A percentile compares a stretch with the other conserved stretches of the same genome.
phyloP scores from a whole-genome alignment of 306 rosid genomes.

The Cucurbita pepo region DNA sequence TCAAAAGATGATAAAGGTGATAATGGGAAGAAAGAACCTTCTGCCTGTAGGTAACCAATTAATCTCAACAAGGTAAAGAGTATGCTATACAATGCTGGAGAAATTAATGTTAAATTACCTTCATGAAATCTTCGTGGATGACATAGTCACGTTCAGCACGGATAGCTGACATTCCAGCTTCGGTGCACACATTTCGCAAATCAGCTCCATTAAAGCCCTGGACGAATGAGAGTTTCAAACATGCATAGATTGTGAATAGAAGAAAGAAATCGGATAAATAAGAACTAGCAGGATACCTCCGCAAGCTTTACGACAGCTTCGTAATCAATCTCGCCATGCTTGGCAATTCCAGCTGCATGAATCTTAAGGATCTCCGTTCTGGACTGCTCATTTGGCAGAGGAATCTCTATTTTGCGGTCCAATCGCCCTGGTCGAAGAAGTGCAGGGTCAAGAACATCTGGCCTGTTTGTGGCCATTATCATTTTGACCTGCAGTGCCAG shows the following conservation, averaged over 20 bases:
- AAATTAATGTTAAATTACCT: constrained; percentile 21
- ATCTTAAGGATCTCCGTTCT: constrained; percentile 92
- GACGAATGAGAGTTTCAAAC: background rate
- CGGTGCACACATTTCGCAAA: constrained; percentile 88
- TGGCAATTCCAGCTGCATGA: constrained; percentile 98
- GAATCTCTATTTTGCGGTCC: constrained; percentile 94
- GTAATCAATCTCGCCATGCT: constrained; percentile 92
- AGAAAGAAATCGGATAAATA: background rate
- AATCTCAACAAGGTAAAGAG: background rate
- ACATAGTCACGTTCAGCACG: constrained; percentile 97
- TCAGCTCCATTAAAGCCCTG: constrained; percentile 98
- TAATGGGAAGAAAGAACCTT: background rate
- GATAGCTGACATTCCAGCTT: constrained; percentile 97
- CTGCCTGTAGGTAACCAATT: background rate
- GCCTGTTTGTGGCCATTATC: constrained; percentile 95
- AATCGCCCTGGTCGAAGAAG: constrained; percentile 93
- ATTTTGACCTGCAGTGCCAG: constrained; percentile 64
- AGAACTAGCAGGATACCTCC: constrained; percentile 34
- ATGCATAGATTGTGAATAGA: background rate
- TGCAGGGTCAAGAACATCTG: constrained; percentile 94
- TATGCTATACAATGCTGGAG: background rate
- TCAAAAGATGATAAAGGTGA: background rate
- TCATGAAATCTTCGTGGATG: constrained; percentile 95
- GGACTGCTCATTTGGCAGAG: constrained; percentile 92
- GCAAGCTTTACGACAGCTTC: constrained; percentile 98